Evolutionary conservation across 2,329 filamentous ascomycete genomes (phyloP), one percentile per base, ranked within the genome.

Genomic region (Chaetomiaceae sp.): DNA sequence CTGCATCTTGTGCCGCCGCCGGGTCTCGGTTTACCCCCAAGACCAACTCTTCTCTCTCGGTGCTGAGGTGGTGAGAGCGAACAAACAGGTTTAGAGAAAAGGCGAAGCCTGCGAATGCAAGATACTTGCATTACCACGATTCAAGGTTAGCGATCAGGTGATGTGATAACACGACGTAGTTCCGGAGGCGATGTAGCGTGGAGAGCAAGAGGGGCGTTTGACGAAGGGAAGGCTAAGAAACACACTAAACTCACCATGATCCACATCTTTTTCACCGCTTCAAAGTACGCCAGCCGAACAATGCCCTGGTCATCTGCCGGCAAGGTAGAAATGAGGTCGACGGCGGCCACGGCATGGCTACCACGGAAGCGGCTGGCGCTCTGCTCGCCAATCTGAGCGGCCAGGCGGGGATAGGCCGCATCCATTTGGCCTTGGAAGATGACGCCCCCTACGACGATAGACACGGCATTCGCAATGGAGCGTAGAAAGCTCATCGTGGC

Each of bases 341-440:
- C 74, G 60, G 77, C 77, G 14, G 80, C 74, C 43, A 75, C 71
- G 20, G 80, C 75, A 48, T 72, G 70, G 41, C 71, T 72, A 21
- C 79, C 77, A 25, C 75, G 72, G n/a, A 84, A 73, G 16, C 70
- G 64, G 2, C 65, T 55, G 0, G 54, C 54, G 8, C 43, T 11
- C 9, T 75, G 61, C 0, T 72, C 69, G 0, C 78, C 78, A 0
- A 88, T 73, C 4, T 76, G 67, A 27, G 69, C 61, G 20, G 70
- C 67, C 27, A 87, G 74, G 8, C 64, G 63, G 4, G 70, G 63
- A 25, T 76, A 58, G 81, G 30, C 27, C 36, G 14, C 20, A 25
- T 53, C 70, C 82, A 90, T 88, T 54, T 78, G 72, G 65, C 91
- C 90, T 69, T 89, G 84, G 71, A 91, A 90, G 33, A 91, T 78